phyloP scores from a whole-genome alignment of 768 basidiomycete genomes.

The Naganishia randhawae region DNA sequence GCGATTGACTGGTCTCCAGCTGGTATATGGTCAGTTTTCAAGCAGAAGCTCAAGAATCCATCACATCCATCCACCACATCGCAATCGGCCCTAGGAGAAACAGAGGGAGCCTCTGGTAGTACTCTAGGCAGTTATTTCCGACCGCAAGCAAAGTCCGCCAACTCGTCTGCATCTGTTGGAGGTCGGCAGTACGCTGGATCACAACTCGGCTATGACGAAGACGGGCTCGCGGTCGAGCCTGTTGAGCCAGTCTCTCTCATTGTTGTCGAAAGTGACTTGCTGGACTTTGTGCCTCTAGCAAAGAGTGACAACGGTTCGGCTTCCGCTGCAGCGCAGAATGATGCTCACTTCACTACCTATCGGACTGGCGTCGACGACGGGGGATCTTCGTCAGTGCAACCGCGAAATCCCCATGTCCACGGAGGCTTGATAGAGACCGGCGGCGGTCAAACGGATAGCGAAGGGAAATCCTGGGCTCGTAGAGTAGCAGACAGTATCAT shows the following conservation, averaged over 20 bases:
- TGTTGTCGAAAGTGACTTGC: conserved; percentile 47
- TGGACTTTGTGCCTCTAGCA: conserved; percentile 40
- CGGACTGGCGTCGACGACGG: conserved; percentile 25
- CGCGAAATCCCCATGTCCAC: conserved; percentile 13
- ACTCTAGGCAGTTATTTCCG: conserved; percentile 34
- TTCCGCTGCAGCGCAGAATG: conserved; percentile 24
- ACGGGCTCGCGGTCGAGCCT: conserved; percentile 12
- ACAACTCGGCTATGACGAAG: conserved; percentile 44
- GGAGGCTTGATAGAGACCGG: conserved; percentile 8
- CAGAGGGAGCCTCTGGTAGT: conserved; percentile 33
- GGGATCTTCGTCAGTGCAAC: conserved; percentile 19
- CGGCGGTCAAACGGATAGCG: conserved; percentile 13
- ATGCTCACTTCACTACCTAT: conserved; percentile 10
- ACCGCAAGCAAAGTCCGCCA: conserved; percentile 24
- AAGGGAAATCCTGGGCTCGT: conserved; percentile 19
- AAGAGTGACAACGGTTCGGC: conserved; percentile 44
- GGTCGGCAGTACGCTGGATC: conserved; percentile 29
- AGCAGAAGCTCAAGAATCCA: conserved; percentile 38
- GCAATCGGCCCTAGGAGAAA: conserved; percentile 32
- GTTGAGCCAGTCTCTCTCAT: conserved; percentile 40
- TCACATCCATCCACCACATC: conserved; percentile 50
- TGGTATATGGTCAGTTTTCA: conserved; percentile 34
- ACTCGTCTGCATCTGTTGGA: conserved; percentile 17
- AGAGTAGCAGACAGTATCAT: conserved; percentile 28
- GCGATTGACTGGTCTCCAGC: conserved; percentile 14